Percentiles rank a stretch among this genome's conserved stretches.
Evolutionary conservation across 805 yeast genomes (phyloP).

Genomic region (Myxozyma melibiosi): DNA sequence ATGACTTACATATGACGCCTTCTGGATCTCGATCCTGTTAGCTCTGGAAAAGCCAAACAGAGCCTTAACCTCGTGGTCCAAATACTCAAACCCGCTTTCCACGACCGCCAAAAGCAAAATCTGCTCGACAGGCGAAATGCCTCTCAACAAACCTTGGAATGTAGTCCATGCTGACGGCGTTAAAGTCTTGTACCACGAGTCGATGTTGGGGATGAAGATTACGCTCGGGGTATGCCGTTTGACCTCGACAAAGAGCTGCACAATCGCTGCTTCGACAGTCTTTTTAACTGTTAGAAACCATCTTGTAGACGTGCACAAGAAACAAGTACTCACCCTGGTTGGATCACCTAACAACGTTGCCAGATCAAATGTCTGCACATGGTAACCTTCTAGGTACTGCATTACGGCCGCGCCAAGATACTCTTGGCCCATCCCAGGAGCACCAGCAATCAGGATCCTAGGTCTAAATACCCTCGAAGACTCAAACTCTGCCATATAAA

Average conservation of each 20-base stretch:
- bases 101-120: conserved; percentile 75
- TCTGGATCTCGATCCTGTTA: conserved; percentile 50
- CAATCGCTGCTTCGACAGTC: conserved; percentile 79
- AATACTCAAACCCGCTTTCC: conserved; percentile 47
- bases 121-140: conserved; percentile 69
- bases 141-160: conserved; percentile 66
- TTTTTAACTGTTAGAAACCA: neutral
- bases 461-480: conserved; percentile 79
- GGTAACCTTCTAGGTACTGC: conserved; percentile 83
- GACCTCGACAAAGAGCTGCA: conserved; percentile 84
- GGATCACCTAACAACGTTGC: conserved; percentile 77
- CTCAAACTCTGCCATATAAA: conserved; percentile 39
- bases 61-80: conserved; percentile 52
- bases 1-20: conserved; percentile 44
- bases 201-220: conserved; percentile 77
- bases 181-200: conserved; percentile 70
- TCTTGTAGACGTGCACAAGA: neutral
- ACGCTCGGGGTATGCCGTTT: conserved; percentile 87
- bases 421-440: conserved; percentile 80
- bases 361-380: conserved; percentile 82
- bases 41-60: conserved; percentile 61
- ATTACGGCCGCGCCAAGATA: conserved; percentile 81
- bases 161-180: conserved; percentile 72
- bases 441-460: conserved; percentile 71
- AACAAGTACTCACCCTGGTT: conserved; percentile 46